These are phyloP conservation scores for Rhazya stricta DNA, from an alignment of 257 asterid genomes.

Conservation along the genomic window DNA sequence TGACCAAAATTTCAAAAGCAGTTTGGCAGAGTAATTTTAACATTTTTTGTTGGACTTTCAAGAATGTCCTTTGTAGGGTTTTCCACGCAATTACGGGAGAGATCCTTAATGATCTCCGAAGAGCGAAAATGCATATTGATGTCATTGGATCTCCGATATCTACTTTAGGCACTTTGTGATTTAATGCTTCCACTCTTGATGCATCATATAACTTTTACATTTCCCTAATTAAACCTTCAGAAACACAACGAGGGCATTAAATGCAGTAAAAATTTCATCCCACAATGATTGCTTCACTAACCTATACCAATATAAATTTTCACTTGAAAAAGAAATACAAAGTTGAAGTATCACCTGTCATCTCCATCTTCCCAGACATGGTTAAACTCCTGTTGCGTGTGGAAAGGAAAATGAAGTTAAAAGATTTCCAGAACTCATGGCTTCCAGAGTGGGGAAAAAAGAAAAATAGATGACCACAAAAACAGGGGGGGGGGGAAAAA, in stretches of 20 bases:
- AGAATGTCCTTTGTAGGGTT: neutral
- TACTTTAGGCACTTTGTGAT: neutral
- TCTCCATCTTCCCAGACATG: slow-evolving; percentile 93
- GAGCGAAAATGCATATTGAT: neutral
- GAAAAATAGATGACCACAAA: slow-evolving; percentile 1
- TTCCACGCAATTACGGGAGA: neutral
- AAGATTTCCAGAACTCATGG: neutral
- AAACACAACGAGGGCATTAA: neutral
- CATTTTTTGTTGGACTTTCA: neutral
- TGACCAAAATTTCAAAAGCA: neutral
- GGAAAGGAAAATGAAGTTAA: neutral
- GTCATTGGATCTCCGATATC: neutral
- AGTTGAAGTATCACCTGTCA: slow-evolving; percentile 49
- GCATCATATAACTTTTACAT: neutral
- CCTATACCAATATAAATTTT: neutral
- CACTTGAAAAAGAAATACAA: neutral
- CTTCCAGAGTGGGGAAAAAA: slow-evolving; percentile 15
- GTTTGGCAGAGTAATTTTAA: neutral
- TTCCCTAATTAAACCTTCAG: neutral
- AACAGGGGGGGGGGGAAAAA: neutral
- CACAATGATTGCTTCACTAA: slow-evolving; percentile 1
- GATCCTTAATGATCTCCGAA: neutral
- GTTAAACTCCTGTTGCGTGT: slow-evolving; percentile 52
- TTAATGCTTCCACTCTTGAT: neutral
- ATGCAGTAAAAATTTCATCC: neutral